These are phyloP conservation scores for Neonectria magnoliae DNA, from an alignment of 2,329 filamentous ascomycete species.

Conservation along the genomic window DNA sequence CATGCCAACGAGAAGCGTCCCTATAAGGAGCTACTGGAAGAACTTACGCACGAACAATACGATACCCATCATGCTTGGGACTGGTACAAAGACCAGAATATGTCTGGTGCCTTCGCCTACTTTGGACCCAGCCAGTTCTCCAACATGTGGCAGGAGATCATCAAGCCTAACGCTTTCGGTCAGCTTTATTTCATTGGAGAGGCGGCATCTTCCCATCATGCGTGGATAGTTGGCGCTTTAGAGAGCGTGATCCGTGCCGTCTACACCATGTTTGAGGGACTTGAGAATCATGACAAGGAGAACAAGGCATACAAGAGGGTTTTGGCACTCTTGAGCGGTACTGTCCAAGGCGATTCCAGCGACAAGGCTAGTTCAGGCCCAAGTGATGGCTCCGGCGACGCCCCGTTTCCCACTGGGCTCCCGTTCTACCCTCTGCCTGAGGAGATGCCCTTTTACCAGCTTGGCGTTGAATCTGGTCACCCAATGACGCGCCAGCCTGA, in stretches of 20 bases:
- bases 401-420: neutral
- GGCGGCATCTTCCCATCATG: slow-evolving; percentile 34
- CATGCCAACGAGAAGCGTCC: slow-evolving; percentile 17
- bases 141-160: slow-evolving; percentile 38
- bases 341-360: neutral
- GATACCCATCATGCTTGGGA: slow-evolving; percentile 31
- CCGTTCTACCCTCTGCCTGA: slow-evolving; percentile 21
- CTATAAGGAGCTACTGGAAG: slow-evolving; percentile 1
- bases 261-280: slow-evolving; percentile 21
- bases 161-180: slow-evolving; percentile 36
- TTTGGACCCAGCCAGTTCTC: slow-evolving; percentile 34
- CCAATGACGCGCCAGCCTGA: neutral
- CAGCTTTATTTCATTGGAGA: slow-evolving; percentile 35
- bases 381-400: neutral
- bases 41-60: slow-evolving; percentile 17
- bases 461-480: neutral
- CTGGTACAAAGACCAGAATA: slow-evolving; percentile 36
- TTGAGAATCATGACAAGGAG: neutral
- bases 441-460: slow-evolving; percentile 14
- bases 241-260: slow-evolving; percentile 34
- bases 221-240: slow-evolving; percentile 35
- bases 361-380: neutral
- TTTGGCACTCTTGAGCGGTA: neutral
- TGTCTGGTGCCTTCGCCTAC: slow-evolving; percentile 38
- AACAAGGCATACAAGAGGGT: neutral